Base-by-base conservation (phyloP, 2,329 filamentous ascomycete genomes). In the Diaporthe batatas region DNA sequence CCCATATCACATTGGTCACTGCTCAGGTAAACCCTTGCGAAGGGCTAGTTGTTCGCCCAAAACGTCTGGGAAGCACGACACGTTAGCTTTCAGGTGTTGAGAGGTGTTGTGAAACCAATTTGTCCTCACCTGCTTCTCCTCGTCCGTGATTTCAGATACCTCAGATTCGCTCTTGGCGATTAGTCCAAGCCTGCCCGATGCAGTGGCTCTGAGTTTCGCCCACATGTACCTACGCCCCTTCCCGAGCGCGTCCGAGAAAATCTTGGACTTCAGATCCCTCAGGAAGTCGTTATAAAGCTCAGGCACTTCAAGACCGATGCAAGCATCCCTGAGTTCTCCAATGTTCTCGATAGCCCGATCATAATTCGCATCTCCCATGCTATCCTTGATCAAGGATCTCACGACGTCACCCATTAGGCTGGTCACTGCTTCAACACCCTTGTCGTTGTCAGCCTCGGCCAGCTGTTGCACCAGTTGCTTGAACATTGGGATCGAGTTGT, bases 401-500 rank as follows among this genome's bases (percentile, higher is more conserved):
- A 97, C 89, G 71, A 98, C 92, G 6, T 80, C 80, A 16, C 88
- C 90, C 89, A 98, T 93, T 79, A 97, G 94, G 75, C 91, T 90
- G 7, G 91, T 87, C 0, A 93, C 92, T 23, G 91, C 88, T 73
- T 90, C 86, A 69, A 97, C 89, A 1, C 88, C 84, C 1, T 92
- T 84, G 36, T 91, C 88, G 8, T 90, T 87, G 0, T 92, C 87
- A 1, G 84, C 83, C 1, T 86, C 86, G 3, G 51, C 39, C 3
- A 74, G 29, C 2, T 47, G 68, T 8, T 57, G 53, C 21, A 98
- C 86, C 3, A 92, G 88, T 80, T 94, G 94, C 80, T 95, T 97
- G 88, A 98, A 98, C 73, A 96, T 94, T 0, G 96, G 95, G 6
- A 98, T 91, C 1, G 95, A 91, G 75, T 98, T 98, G 12, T 92